phyloP scores from a whole-genome alignment of 225 moss, liverwort and hornwort genomes.

The Sphagnum contortum region DNA sequence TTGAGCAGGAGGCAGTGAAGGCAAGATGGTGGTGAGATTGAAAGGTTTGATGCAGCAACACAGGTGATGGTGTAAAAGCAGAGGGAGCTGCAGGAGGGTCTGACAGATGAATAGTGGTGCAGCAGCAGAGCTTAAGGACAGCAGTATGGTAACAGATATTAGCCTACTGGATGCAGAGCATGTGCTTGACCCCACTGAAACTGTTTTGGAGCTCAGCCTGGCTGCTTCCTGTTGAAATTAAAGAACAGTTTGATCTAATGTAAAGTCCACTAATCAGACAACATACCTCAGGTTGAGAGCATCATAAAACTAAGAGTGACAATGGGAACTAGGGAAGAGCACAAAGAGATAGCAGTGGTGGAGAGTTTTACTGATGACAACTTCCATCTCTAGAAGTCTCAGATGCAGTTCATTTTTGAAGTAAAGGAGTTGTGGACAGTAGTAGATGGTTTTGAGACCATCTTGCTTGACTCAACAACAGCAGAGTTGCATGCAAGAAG shows the following conservation, averaged over 20 bases:
- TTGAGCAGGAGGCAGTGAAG: constrained; percentile 55
- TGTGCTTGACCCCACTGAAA: constrained; percentile 62
- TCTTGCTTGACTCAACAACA: neutral
- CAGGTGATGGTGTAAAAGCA: constrained; percentile 61
- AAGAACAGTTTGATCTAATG: too few species aligned
- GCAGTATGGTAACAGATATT: constrained; percentile 74
- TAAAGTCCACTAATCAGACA: too few species aligned
- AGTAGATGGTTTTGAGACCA: neutral
- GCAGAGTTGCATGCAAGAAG: neutral
- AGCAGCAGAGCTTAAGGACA: constrained; percentile 77
- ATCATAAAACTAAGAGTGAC: too few species aligned
- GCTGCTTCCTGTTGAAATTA: constrained; percentile 29
- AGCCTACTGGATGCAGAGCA: constrained; percentile 74
- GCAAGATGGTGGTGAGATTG: constrained; percentile 22
- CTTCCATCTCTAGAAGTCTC: neutral
- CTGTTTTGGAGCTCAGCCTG: constrained; percentile 75
- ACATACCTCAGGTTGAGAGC: too few species aligned
- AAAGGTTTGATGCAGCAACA: constrained; percentile 48
- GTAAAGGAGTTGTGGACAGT: neutral
- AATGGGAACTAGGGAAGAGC: neutral
- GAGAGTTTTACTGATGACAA: neutral
- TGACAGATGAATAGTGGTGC: constrained; percentile 84
- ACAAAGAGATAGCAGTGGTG: neutral
- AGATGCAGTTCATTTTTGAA: neutral
- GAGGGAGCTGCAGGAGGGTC: constrained; percentile 72